phyloP scores from a whole-genome alignment of 73 alveolate species.

The Paraurostyla sp. region DNA sequence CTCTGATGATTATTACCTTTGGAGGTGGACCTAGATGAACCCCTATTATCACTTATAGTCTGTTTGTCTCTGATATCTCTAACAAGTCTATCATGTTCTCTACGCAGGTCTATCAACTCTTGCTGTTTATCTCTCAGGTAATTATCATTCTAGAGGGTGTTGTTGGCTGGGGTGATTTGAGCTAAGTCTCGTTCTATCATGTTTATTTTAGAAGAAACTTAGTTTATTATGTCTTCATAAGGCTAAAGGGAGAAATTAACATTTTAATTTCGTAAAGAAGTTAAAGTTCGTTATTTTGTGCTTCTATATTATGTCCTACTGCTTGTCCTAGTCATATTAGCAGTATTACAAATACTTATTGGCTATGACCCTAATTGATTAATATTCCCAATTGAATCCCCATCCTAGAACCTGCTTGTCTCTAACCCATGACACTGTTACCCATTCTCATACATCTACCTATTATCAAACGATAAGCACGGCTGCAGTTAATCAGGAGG shows the following conservation, averaged over 20 bases:
- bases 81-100: not conserved
- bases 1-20: no score
- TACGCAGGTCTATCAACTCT: not conserved
- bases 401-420: slow-evolving; percentile 19
- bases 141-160: not conserved
- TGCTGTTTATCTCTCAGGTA: not conserved
- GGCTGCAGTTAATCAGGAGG: not conserved
- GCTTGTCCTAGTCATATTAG: no score
- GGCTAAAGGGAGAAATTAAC: slow-evolving; percentile 15
- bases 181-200: not conserved
- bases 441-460: not conserved
- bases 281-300: no score
- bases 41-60: no score
- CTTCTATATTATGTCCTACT: no score
- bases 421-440: not conserved
- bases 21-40: no score
- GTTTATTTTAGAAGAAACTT: not conserved
- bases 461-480: not conserved
- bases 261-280: no score
- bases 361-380: no score
- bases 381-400: not conserved
- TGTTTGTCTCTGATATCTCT: not conserved
- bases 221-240: slow-evolving; percentile 16
- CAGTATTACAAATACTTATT: no score
- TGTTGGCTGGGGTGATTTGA: not conserved